These are phyloP conservation scores for Xylaria multiplex DNA, from an alignment of 2,329 filamentous ascomycete species.

Conservation along the genomic window DNA sequence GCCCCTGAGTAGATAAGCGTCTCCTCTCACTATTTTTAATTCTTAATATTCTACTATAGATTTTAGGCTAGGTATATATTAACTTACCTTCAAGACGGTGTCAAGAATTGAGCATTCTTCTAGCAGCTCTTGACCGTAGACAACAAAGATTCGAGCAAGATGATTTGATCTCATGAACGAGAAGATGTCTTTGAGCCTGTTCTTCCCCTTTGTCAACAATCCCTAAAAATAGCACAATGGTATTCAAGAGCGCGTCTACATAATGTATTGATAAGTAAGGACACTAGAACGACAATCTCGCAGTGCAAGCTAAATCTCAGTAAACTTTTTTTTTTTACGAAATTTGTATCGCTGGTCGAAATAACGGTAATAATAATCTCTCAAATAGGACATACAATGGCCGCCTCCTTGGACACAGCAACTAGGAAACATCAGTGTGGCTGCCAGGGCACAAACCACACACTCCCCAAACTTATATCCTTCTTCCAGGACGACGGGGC, in stretches of 20 bases:
- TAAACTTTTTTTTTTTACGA: background rate
- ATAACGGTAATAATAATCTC: no score
- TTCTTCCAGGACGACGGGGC: constrained; percentile 9
- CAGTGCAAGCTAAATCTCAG: background rate
- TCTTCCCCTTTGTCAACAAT: background rate
- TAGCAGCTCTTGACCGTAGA: background rate
- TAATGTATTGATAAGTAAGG: background rate
- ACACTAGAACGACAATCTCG: background rate
- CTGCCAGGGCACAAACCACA: constrained; percentile 15
- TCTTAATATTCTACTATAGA: background rate
- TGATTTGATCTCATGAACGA: background rate
- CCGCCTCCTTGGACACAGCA: no score
- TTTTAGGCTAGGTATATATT: background rate
- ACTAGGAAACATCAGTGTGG: constrained; percentile 13
- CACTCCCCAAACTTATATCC: constrained; percentile 19
- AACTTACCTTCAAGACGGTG: background rate
- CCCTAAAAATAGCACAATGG: background rate
- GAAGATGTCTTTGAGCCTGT: background rate
- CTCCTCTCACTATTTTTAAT: background rate
- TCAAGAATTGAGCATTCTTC: background rate
- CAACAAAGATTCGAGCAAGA: background rate
- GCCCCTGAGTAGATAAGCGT: no score
- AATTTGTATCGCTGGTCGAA: background rate
- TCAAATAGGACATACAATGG: background rate
- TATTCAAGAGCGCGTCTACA: background rate